Base-by-base conservation (phyloP, 2,329 filamentous ascomycete genomes). In the Colletotrichum sp. region DNA sequence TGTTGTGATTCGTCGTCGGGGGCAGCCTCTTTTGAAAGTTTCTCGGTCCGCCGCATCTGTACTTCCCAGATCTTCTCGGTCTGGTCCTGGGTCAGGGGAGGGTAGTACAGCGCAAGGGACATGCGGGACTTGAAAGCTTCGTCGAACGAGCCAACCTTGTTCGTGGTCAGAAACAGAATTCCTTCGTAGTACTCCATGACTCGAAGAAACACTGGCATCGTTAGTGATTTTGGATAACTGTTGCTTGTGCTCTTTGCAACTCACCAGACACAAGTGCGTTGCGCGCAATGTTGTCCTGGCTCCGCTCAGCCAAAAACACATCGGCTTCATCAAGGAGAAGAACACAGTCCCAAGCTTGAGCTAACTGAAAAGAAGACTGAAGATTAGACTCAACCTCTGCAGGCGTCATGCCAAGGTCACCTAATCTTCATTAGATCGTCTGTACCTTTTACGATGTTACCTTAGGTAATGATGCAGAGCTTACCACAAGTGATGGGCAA, bases 291-390 rank as follows among this genome's bases (percentile, higher is more conserved):
- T 65, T 73, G 15, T 95, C 77, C 69, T 80, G 80, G 44, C 79
- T 94, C 2, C 95, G 92, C 83, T 95, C 94, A 86, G 97, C 95
- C 15, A 98, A 87, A 8, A 72, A 75, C 3, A 72, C 63, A 5
- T 75, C 72, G 1, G 72, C 72, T n/a, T 76, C 70, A 7, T 76
- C 73, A 5, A 76, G 36, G 1, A 76, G 28, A 0, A 76, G 64
- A 15, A 75, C 59, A 10, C 78, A 79, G 0, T 73, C 78, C 78
- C 79, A 80, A 2, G 32, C 52, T 5, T 69, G 71, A 3, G 71
- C 66, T 3, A 70, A 16, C 9, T 76, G 71, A 10, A 75, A 69
- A 1, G 71, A 60, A 1, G 6, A 8, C 16, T 67, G 65, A 3
- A 76, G 67, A 18, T 69, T 74, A 7, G 28, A 6, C 6, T 76